phyloP scores from a whole-genome alignment of 352 stramenopile species.

The Globisporangium cylindrosporum region DNA sequence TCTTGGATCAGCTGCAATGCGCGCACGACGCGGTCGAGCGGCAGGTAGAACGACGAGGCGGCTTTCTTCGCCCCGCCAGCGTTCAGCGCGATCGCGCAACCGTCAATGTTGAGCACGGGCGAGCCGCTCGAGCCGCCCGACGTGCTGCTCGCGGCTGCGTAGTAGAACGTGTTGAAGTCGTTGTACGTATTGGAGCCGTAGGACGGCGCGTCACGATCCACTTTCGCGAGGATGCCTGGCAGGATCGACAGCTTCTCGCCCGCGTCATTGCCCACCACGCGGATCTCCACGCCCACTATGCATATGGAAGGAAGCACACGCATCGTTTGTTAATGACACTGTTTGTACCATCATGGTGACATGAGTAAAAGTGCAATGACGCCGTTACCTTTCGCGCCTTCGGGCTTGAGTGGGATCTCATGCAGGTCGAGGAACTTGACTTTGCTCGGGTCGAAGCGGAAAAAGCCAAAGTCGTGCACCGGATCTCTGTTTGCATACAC shows the following conservation, averaged over 20 bases:
- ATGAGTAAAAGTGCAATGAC: constrained; percentile 2
- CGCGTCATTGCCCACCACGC: constrained; percentile 90
- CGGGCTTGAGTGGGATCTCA: constrained; percentile 85
- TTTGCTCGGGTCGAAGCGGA: constrained; percentile 83
- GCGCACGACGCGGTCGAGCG: constrained; percentile 81
- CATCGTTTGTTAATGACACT: not conserved
- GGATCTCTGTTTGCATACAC: constrained; percentile 53
- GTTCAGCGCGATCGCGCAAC: constrained; percentile 90
- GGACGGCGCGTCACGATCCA: constrained; percentile 88
- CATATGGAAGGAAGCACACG: not conserved
- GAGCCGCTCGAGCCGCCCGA: constrained; percentile 87
- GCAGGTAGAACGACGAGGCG: constrained; percentile 90
- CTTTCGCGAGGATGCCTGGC: constrained; percentile 84
- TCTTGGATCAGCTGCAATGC: constrained; percentile 69
- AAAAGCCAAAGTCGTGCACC: constrained; percentile 93
- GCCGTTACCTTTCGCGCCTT: constrained; percentile 66
- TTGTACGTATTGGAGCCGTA: constrained; percentile 88
- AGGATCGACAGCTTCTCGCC: constrained; percentile 92
- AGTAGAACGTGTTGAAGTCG: constrained; percentile 94
- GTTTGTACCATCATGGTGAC: not conserved
- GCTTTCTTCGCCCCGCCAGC: constrained; percentile 87
- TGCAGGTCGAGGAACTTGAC: constrained; percentile 86
- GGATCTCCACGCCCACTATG: constrained; percentile 87
- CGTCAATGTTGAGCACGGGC: constrained; percentile 86
- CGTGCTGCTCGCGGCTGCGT: constrained; percentile 82